Conservation (phyloP, 2,329 filamentous ascomycete genomes). For the Cercospora sp. region DNA sequence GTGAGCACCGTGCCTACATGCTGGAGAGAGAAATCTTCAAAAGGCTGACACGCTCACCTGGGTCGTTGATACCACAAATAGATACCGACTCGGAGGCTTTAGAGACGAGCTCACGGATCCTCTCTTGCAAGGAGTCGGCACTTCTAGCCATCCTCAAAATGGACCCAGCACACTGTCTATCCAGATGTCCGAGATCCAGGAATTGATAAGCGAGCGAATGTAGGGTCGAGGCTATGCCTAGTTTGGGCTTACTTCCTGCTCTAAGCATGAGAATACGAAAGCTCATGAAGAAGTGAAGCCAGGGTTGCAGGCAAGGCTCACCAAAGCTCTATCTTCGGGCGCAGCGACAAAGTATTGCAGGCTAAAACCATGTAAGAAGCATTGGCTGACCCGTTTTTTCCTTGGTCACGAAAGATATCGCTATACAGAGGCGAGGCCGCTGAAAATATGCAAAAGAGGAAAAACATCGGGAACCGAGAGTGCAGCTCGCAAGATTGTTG, state of each 20-base stretch:
- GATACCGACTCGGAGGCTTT: slow-evolving; percentile 84
- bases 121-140: slow-evolving; percentile 81
- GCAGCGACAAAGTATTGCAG: background rate
- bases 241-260: background rate
- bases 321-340: background rate
- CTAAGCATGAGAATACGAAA: background rate
- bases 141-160: slow-evolving; percentile 3
- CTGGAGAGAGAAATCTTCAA: slow-evolving; percentile 98
- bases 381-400: background rate
- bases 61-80: slow-evolving; percentile 96
- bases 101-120: slow-evolving; percentile 80
- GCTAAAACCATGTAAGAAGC: background rate
- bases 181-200: background rate
- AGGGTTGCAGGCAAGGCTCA: background rate
- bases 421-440: background rate
- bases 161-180: background rate
- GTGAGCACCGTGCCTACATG: slow-evolving; percentile 61
- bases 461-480: too few relatives aligned
- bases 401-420: background rate
- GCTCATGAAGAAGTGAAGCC: background rate
- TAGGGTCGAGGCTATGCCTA: background rate
- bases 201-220: background rate
- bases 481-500: too few relatives aligned
- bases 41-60: slow-evolving; percentile 98
- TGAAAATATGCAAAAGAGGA: background rate